A percentile compares a stretch with the other conserved stretches of the same genome.
phyloP scores from a whole-genome alignment of 1,284 basidiomycete genomes.

The Ceratobasidium sp. region DNA sequence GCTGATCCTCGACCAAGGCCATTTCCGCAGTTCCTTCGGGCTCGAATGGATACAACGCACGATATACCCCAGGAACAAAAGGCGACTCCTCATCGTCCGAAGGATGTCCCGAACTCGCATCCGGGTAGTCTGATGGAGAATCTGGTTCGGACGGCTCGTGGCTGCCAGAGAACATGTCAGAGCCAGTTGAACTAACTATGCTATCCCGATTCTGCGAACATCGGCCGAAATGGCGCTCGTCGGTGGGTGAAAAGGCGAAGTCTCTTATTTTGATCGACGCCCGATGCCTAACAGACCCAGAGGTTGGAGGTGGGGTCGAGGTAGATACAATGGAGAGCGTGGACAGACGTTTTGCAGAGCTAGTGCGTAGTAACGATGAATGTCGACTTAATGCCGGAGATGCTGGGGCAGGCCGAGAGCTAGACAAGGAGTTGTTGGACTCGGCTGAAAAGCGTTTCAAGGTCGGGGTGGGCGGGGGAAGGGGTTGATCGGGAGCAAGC shows the following conservation, averaged over 20 bases:
- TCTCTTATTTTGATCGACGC: slow-evolving; percentile 63
- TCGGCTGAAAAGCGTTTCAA: slow-evolving; percentile 34
- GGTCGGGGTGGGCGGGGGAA: background rate
- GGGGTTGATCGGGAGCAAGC: slow-evolving; percentile 24
- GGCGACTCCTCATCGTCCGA: slow-evolving; percentile 50
- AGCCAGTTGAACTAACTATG: slow-evolving; percentile 2
- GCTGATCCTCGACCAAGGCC: slow-evolving; percentile 70
- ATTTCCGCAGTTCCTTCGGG: slow-evolving; percentile 77
- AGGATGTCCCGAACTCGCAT: slow-evolving; percentile 51
- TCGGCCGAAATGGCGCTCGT: slow-evolving; percentile 60
- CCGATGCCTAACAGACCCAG: background rate
- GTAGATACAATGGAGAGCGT: slow-evolving; percentile 44
- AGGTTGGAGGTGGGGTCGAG: slow-evolving; percentile 39
- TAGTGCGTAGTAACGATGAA: slow-evolving; percentile 53
- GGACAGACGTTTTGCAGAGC: slow-evolving; percentile 46
- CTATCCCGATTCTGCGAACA: slow-evolving; percentile 18
- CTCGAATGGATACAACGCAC: slow-evolving; percentile 71
- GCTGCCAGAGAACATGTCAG: background rate
- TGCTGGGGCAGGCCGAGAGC: slow-evolving; percentile 65
- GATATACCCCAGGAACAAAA: slow-evolving; percentile 68
- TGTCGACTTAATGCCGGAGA: slow-evolving; percentile 67
- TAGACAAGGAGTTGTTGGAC: slow-evolving; percentile 53
- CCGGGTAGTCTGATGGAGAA: slow-evolving; percentile 50
- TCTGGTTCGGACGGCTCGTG: slow-evolving; percentile 52
- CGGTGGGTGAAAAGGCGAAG: slow-evolving; percentile 60